These are phyloP conservation scores for Gossypium longicalyx DNA, from an alignment of 345 rosid species.

Conservation along the genomic window DNA sequence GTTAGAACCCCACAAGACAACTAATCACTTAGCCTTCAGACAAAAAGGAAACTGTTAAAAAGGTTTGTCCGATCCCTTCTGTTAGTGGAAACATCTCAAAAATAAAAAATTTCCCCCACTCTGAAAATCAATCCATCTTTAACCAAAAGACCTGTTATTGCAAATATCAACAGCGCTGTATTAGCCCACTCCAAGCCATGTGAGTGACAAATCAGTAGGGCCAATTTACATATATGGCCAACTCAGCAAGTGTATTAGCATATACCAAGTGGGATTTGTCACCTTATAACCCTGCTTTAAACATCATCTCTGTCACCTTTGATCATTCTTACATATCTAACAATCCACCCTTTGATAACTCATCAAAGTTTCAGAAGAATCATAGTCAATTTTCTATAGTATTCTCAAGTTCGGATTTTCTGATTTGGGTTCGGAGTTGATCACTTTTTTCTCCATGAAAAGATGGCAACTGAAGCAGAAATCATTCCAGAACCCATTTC, in stretches of 20 bases:
- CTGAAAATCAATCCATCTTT: conserved; percentile 5
- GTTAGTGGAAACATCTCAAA: conserved; percentile 18
- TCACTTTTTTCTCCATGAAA: conserved; percentile 24
- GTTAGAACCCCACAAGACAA: conserved; percentile 22
- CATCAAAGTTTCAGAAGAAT: conserved; percentile 8
- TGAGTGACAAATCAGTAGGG: conserved; percentile 36
- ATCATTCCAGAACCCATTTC: conserved; percentile 30
- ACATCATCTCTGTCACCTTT: conserved; percentile 21
- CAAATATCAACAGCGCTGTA: conserved; percentile 8
- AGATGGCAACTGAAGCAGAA: conserved; percentile 61
- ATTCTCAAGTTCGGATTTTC: not conserved
- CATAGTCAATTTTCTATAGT: not conserved
- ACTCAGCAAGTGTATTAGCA: conserved; percentile 39
- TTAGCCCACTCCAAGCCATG: conserved; percentile 25
- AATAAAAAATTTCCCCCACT: not conserved
- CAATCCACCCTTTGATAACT: conserved; percentile 24
- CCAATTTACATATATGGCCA: conserved; percentile 39
- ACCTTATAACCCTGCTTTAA: conserved; percentile 30
- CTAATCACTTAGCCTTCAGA: conserved; percentile 10
- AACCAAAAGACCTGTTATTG: not conserved
- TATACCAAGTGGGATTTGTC: conserved; percentile 49
- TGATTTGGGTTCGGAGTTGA: not conserved
- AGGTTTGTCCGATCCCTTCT: conserved; percentile 14
- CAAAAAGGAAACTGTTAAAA: conserved; percentile 23
- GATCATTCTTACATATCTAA: conserved; percentile 24